Percentiles rank a stretch among this genome's conserved stretches.
These are phyloP conservation scores for Ustilago trichophora DNA, from an alignment of 1,284 basidiomycete genomes.

Conservation along the genomic window DNA sequence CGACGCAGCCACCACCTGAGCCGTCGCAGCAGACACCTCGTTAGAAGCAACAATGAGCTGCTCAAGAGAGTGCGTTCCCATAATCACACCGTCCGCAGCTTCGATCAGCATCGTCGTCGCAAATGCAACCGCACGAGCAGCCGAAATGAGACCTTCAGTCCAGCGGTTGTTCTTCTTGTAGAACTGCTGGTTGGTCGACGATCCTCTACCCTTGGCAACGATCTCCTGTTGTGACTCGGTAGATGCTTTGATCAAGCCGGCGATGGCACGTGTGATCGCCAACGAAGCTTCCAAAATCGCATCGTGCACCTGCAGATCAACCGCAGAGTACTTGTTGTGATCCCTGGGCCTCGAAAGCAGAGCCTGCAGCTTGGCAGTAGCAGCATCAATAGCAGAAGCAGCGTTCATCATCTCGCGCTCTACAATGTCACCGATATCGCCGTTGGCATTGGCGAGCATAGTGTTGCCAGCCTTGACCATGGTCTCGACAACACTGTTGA, in stretches of 20 bases:
- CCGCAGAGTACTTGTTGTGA: constrained; percentile 81
- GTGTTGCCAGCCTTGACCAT: constrained; percentile 86
- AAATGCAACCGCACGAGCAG: constrained; percentile 96
- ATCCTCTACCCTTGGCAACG: constrained; percentile 91
- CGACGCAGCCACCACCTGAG: constrained; percentile 96
- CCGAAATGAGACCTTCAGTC: constrained; percentile 98
- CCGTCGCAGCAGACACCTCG: constrained; percentile 94
- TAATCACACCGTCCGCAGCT: constrained; percentile 95
- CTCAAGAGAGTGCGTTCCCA: constrained; percentile 93
- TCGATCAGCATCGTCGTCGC: constrained; percentile 97
- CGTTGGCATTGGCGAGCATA: constrained; percentile 79
- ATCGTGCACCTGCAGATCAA: constrained; percentile 97
- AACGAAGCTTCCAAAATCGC: constrained; percentile 92
- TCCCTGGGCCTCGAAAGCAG: constrained; percentile 90
- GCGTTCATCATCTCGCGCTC: constrained; percentile 96
- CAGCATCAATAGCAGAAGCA: constrained; percentile 90
- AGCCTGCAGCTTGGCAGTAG: constrained; percentile 86
- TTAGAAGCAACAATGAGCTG: constrained; percentile 99
- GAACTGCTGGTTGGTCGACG: constrained; percentile 89
- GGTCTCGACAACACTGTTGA: constrained; percentile 86
- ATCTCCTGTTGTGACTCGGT: constrained; percentile 98
- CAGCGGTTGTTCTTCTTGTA: constrained; percentile 99
- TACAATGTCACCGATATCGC: constrained; percentile 95
- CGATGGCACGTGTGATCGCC: constrained; percentile 94
- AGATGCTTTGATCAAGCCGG: constrained; percentile 91